A percentile compares a stretch with the other conserved stretches of the same genome.
Evolutionary conservation across 2,329 filamentous ascomycete genomes (phyloP).

Genomic region (Paraconiothyrium brasiliense): DNA sequence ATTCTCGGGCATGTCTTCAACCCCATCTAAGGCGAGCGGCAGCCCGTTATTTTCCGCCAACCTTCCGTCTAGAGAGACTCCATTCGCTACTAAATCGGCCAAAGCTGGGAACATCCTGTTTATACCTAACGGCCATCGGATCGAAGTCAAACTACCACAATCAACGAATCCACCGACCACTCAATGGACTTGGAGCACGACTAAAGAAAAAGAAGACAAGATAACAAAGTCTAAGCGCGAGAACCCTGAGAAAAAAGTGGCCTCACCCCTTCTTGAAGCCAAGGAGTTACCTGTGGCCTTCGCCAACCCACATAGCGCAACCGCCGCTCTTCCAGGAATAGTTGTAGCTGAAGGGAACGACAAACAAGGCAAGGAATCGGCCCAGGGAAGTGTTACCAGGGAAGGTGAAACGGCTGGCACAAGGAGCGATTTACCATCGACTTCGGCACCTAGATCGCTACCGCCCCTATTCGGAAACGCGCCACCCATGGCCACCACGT

Average conservation of each 20-base stretch:
- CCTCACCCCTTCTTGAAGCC: background rate
- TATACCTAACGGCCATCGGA: too few relatives aligned
- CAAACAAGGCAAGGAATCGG: background rate
- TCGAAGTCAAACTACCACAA: background rate
- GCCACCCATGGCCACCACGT: too few relatives aligned
- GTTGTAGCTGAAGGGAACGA: conserved; percentile 1
- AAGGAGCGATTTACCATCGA: background rate
- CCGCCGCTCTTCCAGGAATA: too few relatives aligned
- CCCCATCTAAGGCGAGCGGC: too few relatives aligned
- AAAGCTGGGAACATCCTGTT: too few relatives aligned
- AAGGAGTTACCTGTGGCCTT: background rate
- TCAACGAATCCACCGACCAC: background rate
- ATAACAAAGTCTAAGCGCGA: background rate
- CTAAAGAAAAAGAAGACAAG: background rate
- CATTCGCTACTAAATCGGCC: background rate
- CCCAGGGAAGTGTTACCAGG: background rate
- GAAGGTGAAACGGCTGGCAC: background rate
- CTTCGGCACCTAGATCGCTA: too few relatives aligned
- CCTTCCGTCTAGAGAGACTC: background rate
- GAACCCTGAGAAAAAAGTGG: too few relatives aligned
- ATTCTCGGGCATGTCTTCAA: too few relatives aligned
- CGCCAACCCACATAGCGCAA: background rate
- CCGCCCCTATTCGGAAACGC: too few relatives aligned
- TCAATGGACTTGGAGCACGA: background rate
- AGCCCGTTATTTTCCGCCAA: too few relatives aligned